phyloP scores from a whole-genome alignment of 2,329 filamentous ascomycete species.

The Diaporthe citriasiana region DNA sequence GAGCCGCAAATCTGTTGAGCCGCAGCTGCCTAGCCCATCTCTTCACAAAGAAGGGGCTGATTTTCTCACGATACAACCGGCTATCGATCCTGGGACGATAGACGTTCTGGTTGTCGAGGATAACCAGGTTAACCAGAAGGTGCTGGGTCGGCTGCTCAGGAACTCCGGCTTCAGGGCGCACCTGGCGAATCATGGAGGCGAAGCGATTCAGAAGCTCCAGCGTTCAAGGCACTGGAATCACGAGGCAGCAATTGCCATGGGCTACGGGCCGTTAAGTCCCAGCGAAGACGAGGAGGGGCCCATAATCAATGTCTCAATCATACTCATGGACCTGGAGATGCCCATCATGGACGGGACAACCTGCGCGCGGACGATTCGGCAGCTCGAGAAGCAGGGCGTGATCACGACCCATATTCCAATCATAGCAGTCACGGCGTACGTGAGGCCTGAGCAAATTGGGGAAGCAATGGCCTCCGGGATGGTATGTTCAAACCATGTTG shows the following conservation, averaged over 20 bases:
- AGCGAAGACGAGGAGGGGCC: constrained; percentile 59
- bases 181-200: constrained; percentile 73
- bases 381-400: constrained; percentile 73
- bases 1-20: constrained; percentile 63
- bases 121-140: constrained; percentile 76
- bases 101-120: constrained; percentile 77
- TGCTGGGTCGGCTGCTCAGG: constrained; percentile 72
- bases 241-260: constrained; percentile 22
- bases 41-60: constrained; percentile 45
- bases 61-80: constrained; percentile 40
- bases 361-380: constrained; percentile 77
- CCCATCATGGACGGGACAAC: constrained; percentile 85
- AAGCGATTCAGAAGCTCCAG: constrained; percentile 69
- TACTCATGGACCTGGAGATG: constrained; percentile 88
- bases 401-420: constrained; percentile 79
- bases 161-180: constrained; percentile 72
- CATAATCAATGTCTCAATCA: constrained; percentile 72
- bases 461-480: constrained; percentile 81
- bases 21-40: constrained; percentile 50
- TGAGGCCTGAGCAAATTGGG: constrained; percentile 79
- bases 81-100: constrained; percentile 55
- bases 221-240: constrained; percentile 68
- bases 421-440: constrained; percentile 88
- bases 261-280: constrained; percentile 19
- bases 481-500: constrained; percentile 60